A percentile compares a stretch with the other conserved stretches of the same genome.
phyloP scores from a whole-genome alignment of 2,329 filamentous ascomycete genomes.

The Epichloe bromicola region DNA sequence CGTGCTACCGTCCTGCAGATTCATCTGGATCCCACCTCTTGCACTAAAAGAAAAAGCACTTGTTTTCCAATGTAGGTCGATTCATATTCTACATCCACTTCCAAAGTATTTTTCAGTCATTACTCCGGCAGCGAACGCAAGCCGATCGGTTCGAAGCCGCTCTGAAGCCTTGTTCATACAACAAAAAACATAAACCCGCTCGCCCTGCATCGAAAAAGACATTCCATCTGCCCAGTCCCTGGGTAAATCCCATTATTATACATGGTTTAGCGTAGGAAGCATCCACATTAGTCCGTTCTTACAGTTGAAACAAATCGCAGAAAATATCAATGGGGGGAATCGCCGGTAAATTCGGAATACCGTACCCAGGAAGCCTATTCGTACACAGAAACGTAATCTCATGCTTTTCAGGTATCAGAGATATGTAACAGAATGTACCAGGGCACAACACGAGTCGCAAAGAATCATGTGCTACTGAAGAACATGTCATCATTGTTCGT shows the following conservation, averaged over 20 bases:
- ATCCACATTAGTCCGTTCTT: not conserved
- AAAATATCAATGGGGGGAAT: not conserved
- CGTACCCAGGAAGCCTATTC: constrained; percentile 1
- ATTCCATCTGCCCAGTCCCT: not conserved
- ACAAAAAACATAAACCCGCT: constrained; percentile 9
- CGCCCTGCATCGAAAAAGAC: constrained; percentile 7
- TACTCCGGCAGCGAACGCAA: constrained; percentile 6
- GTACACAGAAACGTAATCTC: constrained; percentile 6
- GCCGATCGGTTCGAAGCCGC: not conserved
- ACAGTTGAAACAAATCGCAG: not conserved
- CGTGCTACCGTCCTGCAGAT: constrained; percentile 21
- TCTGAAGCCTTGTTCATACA: constrained; percentile 5
- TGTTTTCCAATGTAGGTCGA: constrained; percentile 9
- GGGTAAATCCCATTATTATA: not conserved
- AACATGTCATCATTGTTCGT: constrained; percentile 38
- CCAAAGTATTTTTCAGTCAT: constrained; percentile 7
- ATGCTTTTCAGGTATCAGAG: not conserved
- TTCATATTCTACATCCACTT: constrained; percentile 9
- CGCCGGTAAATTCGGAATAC: not conserved
- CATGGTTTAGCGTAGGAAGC: constrained; percentile 3
- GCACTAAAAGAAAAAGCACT: constrained; percentile 6
- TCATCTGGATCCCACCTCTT: constrained; percentile 25
- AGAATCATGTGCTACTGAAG: constrained; percentile 26
- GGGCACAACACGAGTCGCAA: not conserved
- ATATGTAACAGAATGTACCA: constrained; percentile 1